Percentiles rank a stretch among this genome's conserved stretches.
Conservation (phyloP, 371 early-diverging fungal genomes). For the Vairimorpha necatrix region DNA sequence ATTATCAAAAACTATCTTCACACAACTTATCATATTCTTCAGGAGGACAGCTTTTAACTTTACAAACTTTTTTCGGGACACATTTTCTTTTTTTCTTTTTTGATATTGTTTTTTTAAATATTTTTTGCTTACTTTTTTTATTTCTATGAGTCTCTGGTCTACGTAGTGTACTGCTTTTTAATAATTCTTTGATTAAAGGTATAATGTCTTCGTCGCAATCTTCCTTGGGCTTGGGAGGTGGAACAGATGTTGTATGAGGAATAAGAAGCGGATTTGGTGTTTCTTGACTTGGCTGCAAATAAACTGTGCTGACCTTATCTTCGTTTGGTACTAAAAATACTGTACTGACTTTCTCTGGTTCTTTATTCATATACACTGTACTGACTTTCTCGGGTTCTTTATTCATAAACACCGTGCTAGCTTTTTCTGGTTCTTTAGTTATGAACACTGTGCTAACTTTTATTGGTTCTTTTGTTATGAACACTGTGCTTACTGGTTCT, state of each 20-base stretch:
- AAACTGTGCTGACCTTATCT: not conserved
- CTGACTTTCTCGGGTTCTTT: not conserved
- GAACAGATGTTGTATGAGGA: not conserved
- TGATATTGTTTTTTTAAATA: constrained; percentile 22
- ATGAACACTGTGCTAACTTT: not conserved
- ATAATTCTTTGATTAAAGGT: constrained; percentile 1
- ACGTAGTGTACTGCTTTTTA: not conserved
- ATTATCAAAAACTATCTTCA: too few relatives aligned
- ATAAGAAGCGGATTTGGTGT: not conserved
- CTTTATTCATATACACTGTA: not conserved
- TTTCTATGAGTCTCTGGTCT: not conserved
- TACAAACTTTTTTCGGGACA: not conserved
- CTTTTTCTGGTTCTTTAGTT: not conserved
- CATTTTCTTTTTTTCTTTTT: constrained; percentile 38
- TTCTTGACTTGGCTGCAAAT: not conserved
- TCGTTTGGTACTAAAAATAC: too few relatives aligned
- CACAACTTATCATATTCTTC: not conserved
- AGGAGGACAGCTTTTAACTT: not conserved
- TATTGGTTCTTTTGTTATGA: not conserved
- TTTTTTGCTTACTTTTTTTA: constrained; percentile 5
- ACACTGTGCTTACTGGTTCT: not conserved
- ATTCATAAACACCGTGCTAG: not conserved
- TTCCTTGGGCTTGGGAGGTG: not conserved
- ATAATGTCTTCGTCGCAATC: constrained; percentile 1
- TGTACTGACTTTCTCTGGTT: not conserved